These are phyloP conservation scores for Dillenia suffruticosa DNA, from an alignment of 164 flowering plant genomes.

Conservation along the genomic window DNA sequence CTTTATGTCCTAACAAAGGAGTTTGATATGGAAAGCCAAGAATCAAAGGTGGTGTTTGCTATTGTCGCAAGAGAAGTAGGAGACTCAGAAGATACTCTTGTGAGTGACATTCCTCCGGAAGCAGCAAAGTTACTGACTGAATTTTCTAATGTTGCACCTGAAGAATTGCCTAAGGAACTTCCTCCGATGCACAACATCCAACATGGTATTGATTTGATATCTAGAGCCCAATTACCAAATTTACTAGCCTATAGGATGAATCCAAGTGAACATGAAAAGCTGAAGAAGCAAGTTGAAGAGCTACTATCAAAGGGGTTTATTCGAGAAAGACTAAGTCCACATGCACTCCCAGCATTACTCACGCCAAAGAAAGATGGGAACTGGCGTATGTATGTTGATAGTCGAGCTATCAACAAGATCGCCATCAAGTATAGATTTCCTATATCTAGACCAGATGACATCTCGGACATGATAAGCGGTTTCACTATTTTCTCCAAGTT, in stretches of 20 bases:
- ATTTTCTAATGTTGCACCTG: neutral
- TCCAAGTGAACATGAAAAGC: neutral
- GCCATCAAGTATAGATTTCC: neutral
- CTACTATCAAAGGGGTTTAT: neutral
- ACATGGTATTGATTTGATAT: neutral
- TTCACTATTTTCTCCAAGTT: neutral
- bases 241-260: neutral
- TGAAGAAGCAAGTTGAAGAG: neutral
- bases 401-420: constrained; percentile 4
- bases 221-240: neutral
- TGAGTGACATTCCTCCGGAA: neutral
- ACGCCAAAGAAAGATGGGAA: neutral
- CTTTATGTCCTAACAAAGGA: neutral
- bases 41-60: neutral
- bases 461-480: neutral
- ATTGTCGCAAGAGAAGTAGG: neutral
- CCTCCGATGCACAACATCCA: neutral
- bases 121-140: neutral
- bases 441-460: neutral
- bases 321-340: constrained; percentile 1
- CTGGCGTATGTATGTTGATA: constrained; percentile 1
- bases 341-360: neutral
- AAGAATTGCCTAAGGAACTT: neutral
- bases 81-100: neutral
- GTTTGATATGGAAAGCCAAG: neutral